Evolutionary conservation across 2,329 filamentous ascomycete genomes (phyloP).

Genomic region (Ophiognomonia clavigignenti-juglandacearum): DNA sequence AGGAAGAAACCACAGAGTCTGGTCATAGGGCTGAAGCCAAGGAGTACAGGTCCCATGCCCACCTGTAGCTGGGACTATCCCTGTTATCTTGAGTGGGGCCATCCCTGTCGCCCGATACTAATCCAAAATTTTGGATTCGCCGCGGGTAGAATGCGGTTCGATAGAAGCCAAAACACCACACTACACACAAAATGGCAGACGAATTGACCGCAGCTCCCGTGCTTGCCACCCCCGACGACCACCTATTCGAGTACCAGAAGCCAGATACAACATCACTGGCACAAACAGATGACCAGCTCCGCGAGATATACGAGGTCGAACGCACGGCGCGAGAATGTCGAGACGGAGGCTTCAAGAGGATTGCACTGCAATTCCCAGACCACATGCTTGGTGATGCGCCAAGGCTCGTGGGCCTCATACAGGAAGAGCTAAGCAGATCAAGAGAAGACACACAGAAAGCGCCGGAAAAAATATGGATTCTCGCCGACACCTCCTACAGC

Average conservation of each 20-base stretch:
- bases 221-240: slow-evolving; percentile 59
- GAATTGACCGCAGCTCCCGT: slow-evolving; percentile 51
- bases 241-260: slow-evolving; percentile 50
- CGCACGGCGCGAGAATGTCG: slow-evolving; percentile 73
- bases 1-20: no score
- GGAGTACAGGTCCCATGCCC: no score
- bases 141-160: no score
- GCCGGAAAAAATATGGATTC: slow-evolving; percentile 61
- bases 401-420: slow-evolving; percentile 65
- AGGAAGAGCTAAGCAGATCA: slow-evolving; percentile 25
- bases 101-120: no score
- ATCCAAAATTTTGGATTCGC: no score
- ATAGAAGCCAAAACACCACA: no score
- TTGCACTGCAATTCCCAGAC: slow-evolving; percentile 95
- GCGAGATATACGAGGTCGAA: slow-evolving; percentile 76
- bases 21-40: slow-evolving; percentile 2
- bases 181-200: slow-evolving; percentile 35
- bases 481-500: slow-evolving; percentile 95
- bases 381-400: slow-evolving; percentile 84
- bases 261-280: slow-evolving; percentile 23
- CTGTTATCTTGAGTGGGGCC: no score
- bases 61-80: background rate
- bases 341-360: slow-evolving; percentile 64
- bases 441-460: background rate
- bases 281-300: slow-evolving; percentile 61